A percentile compares a stretch with the other conserved stretches of the same genome.
Conservation (phyloP, 2,329 filamentous ascomycete genomes). For the Diaporthe ilicicola region DNA sequence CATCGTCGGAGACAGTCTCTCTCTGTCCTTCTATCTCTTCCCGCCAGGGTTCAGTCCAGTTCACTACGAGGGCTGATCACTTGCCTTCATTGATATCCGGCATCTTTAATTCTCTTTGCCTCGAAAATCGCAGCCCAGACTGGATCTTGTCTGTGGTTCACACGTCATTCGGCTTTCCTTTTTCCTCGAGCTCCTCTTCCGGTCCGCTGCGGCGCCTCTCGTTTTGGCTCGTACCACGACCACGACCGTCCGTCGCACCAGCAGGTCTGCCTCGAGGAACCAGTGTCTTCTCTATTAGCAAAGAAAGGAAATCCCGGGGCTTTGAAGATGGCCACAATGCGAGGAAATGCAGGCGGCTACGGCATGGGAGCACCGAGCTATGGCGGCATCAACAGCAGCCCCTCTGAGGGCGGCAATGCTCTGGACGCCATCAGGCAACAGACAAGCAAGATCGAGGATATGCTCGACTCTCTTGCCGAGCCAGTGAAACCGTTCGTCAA, state of each 20-base stretch:
- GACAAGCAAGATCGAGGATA: conserved; percentile 98
- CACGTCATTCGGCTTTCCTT: conserved; percentile 9
- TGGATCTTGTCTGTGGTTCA: conserved; percentile 22
- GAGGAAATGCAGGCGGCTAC: conserved; percentile 33
- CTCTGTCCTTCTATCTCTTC: conserved; percentile 10
- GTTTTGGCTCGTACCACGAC: conserved; percentile 1
- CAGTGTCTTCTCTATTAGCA: not conserved
- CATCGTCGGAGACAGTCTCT: conserved; percentile 21
- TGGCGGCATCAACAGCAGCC: conserved; percentile 73
- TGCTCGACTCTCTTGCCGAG: conserved; percentile 85
- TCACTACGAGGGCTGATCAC: not conserved
- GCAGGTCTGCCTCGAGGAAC: conserved; percentile 19
- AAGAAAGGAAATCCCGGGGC: not conserved
- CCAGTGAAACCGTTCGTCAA: conserved; percentile 89
- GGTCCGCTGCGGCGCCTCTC: conserved; percentile 11
- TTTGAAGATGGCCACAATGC: conserved; percentile 32
- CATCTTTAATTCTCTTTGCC: conserved; percentile 8
- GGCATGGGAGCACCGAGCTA: conserved; percentile 65
- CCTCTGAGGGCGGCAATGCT: conserved; percentile 72
- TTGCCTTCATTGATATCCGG: conserved; percentile 19
- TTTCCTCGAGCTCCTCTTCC: conserved; percentile 15
- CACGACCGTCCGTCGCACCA: conserved; percentile 19
- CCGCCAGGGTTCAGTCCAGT: conserved; percentile 1
- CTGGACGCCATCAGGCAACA: conserved; percentile 92
- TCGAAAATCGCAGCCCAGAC: conserved; percentile 24